Conservation (phyloP, 768 basidiomycete species). For the Tylopilus subfusipes region DNA sequence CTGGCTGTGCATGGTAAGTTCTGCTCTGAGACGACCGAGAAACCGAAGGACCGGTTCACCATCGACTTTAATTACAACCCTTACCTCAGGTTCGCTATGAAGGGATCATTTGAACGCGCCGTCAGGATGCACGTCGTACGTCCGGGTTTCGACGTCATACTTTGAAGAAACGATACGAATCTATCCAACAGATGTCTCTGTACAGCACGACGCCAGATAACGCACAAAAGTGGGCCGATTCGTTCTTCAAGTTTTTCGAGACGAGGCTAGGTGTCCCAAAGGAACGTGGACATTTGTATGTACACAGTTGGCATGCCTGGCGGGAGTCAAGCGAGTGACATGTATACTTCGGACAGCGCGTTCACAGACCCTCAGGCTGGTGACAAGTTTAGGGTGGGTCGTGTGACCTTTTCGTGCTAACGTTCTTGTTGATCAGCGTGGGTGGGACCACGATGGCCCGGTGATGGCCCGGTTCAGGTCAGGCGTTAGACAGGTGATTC, state of each 20-base stretch:
- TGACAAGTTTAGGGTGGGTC: constrained; percentile 2
- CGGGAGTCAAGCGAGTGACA: background rate
- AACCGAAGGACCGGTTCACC: constrained; percentile 51
- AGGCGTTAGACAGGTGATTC: no score
- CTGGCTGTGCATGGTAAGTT: constrained; percentile 17
- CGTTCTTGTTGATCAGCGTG: background rate
- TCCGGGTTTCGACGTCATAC: background rate
- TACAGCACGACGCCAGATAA: constrained; percentile 46
- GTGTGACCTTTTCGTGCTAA: background rate
- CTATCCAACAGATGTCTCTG: constrained; percentile 44
- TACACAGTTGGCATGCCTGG: background rate
- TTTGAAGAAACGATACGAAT: background rate
- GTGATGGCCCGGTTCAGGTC: background rate
- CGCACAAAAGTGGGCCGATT: constrained; percentile 53
- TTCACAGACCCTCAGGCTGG: constrained; percentile 8
- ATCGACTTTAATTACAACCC: constrained; percentile 54
- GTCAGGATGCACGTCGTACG: constrained; percentile 38
- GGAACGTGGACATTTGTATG: constrained; percentile 58
- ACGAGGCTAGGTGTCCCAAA: constrained; percentile 45
- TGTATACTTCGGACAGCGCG: background rate
- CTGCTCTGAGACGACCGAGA: constrained; percentile 46
- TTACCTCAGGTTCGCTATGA: constrained; percentile 52
- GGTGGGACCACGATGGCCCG: constrained; percentile 1
- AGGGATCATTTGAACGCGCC: constrained; percentile 59
- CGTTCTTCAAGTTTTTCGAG: constrained; percentile 50